Conservation (phyloP, 768 basidiomycete genomes). For the Amanita brunnescens region DNA sequence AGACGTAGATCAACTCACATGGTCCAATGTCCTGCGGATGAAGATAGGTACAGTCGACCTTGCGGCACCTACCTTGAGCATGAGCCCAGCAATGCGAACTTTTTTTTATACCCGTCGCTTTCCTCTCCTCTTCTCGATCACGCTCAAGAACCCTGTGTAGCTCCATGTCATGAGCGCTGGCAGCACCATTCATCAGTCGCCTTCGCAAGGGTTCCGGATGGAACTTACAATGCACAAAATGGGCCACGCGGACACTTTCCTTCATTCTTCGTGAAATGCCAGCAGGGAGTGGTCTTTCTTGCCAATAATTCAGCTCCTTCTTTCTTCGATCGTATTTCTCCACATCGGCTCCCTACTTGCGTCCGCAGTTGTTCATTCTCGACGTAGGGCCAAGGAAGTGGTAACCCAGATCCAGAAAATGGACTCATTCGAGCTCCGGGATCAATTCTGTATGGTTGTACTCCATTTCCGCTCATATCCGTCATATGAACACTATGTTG, state of each 20-base stretch:
- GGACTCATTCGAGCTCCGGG: no score
- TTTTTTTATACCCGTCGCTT: conserved; percentile 1
- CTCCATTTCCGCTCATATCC: background rate
- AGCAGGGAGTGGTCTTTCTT: conserved; percentile 31
- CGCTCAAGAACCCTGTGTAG: conserved; percentile 13
- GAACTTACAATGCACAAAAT: conserved; percentile 32
- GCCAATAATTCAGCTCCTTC: no score
- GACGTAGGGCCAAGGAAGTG: background rate
- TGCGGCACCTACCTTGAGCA: conserved; percentile 3
- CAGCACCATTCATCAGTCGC: conserved; percentile 3
- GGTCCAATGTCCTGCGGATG: conserved; percentile 1
- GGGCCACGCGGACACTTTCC: conserved; percentile 35
- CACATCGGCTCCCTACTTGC: background rate
- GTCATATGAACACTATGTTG: background rate
- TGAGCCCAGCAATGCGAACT: conserved; percentile 8
- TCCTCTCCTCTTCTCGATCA: conserved; percentile 7
- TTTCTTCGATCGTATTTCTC: background rate
- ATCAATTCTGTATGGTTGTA: background rate
- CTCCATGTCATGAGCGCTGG: conserved; percentile 25
- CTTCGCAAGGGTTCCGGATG: conserved; percentile 13
- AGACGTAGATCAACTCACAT: background rate
- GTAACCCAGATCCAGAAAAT: background rate
- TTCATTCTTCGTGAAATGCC: conserved; percentile 31
- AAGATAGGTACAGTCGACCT: background rate
- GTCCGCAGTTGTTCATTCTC: background rate